Conservation (phyloP, 148 eudicot species). For the Rhododendron henanense region DNA sequence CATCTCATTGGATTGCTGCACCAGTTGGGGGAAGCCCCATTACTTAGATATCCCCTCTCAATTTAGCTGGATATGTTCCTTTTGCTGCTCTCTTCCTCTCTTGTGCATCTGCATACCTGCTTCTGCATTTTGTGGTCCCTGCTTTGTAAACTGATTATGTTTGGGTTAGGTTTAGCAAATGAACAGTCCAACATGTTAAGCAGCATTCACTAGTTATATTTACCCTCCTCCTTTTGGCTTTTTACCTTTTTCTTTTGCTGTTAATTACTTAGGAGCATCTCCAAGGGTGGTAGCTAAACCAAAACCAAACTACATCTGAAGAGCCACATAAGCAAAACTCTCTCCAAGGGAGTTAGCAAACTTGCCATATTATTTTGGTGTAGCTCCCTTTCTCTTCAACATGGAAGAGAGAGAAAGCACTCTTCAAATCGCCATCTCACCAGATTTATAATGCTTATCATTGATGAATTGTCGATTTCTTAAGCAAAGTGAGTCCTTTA, state of each 20-base stretch:
- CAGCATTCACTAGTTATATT: background rate
- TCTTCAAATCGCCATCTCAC: background rate
- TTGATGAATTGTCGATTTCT: background rate
- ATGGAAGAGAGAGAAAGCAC: background rate
- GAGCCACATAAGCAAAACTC: background rate
- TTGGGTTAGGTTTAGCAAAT: background rate
- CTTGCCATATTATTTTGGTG: background rate
- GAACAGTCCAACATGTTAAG: background rate
- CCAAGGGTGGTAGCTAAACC: background rate
- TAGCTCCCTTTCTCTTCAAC: background rate
- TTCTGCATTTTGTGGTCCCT: background rate
- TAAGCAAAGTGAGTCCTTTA: background rate
- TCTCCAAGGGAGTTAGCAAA: background rate
- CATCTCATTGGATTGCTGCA: background rate
- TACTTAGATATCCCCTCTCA: background rate
- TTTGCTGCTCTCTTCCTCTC: background rate
- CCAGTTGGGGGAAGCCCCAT: background rate
- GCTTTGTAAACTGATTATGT: background rate
- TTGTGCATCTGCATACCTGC: background rate
- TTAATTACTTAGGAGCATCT: background rate
- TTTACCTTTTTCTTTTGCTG: background rate
- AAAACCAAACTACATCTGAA: too few relatives aligned
- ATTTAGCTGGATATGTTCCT: background rate
- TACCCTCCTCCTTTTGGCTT: background rate
- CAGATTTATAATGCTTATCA: background rate